Percentiles rank a stretch among this genome's conserved stretches.
Evolutionary conservation across 345 rosid species (phyloP).

Genomic region (Pistacia vera): DNA sequence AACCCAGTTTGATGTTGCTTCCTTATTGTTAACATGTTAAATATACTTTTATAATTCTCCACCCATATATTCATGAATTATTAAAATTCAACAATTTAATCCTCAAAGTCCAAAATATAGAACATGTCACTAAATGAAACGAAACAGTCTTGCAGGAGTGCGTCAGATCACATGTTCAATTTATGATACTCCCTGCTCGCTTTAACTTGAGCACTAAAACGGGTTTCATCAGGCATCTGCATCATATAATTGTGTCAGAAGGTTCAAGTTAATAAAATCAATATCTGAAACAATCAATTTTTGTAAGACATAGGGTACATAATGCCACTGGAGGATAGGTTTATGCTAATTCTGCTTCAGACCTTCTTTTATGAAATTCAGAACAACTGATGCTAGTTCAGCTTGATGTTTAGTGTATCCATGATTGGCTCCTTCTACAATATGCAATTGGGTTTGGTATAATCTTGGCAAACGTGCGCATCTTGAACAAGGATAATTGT

Average conservation of each 20-base stretch:
- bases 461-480: constrained; percentile 67
- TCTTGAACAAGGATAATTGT: constrained; percentile 59
- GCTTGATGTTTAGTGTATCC: constrained; percentile 58
- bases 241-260: not conserved
- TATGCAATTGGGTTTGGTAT: constrained; percentile 62
- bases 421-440: constrained; percentile 71
- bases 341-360: constrained; percentile 24
- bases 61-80: no score
- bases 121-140: no score
- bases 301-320: constrained; percentile 12
- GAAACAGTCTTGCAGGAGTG: not conserved
- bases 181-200: not conserved
- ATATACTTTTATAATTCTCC: no score
- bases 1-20: constrained; percentile 25
- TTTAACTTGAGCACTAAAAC: no score
- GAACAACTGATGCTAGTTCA: constrained; percentile 47
- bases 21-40: not conserved
- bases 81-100: no score
- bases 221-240: not conserved
- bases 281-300: not conserved
- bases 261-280: not conserved
- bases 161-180: not conserved
- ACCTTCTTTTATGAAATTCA: constrained; percentile 49
- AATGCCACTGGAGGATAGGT: constrained; percentile 30
- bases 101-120: no score